Conservation (phyloP, 305 asterid genomes). For the Solanum hybrid region DNA sequence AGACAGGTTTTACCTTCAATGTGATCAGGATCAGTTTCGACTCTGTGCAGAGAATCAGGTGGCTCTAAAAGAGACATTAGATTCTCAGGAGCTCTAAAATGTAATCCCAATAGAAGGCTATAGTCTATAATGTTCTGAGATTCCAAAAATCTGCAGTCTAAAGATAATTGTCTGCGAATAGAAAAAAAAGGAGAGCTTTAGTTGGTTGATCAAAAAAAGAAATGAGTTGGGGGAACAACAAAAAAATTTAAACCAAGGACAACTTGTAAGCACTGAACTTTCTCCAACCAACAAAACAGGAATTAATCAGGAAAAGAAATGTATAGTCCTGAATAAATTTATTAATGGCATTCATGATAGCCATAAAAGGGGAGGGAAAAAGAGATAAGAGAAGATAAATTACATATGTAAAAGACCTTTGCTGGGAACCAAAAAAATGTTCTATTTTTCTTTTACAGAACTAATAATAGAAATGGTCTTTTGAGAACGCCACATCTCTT, state of each 20-base stretch:
- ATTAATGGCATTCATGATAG: neutral
- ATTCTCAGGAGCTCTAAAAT: constrained; percentile 97
- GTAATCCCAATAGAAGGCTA: constrained; percentile 92
- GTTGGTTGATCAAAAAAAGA: neutral
- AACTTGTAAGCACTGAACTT: neutral
- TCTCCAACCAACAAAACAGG: neutral
- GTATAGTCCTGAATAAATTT: neutral
- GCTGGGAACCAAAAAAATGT: neutral
- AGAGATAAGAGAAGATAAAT: neutral
- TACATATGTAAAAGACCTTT: neutral
- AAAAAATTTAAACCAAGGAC: neutral
- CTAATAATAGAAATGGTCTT: neutral
- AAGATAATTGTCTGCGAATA: constrained; percentile 59
- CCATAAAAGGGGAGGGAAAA: neutral
- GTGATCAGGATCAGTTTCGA: constrained; percentile 23
- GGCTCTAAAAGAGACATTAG: constrained; percentile 51
- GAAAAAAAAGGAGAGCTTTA: neutral
- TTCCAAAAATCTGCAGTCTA: constrained; percentile 75
- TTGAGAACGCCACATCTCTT: neutral
- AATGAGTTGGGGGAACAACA: neutral
- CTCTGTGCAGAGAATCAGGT: constrained; percentile 37
- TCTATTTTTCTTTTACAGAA: neutral
- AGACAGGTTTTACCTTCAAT: constrained; percentile 42
- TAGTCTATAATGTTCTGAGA: constrained; percentile 81
- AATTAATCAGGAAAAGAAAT: neutral